phyloP scores from a whole-genome alignment of 371 early-diverging fungal genomes.

The Apophysomyces elegans region DNA sequence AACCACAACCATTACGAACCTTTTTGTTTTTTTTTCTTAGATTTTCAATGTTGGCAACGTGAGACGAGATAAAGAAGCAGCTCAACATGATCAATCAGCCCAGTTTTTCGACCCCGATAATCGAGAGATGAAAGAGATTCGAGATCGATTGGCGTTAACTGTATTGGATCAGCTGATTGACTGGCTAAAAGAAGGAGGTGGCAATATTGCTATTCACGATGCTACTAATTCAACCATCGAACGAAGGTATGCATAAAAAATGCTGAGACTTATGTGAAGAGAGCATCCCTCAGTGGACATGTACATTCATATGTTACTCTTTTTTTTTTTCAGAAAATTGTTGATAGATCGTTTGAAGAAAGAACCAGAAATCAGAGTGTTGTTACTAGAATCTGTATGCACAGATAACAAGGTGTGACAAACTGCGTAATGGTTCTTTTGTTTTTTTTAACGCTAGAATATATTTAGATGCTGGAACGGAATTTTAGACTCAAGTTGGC shows the following conservation, averaged over 20 bases:
- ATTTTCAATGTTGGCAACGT: slow-evolving; percentile 90
- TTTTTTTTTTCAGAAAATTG: slow-evolving; percentile 40
- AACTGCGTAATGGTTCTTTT: neutral
- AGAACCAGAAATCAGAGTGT: slow-evolving; percentile 58
- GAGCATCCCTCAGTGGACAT: too few species aligned
- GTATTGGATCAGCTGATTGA: slow-evolving; percentile 79
- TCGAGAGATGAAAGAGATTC: slow-evolving; percentile 62
- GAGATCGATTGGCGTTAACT: slow-evolving; percentile 79
- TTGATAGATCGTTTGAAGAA: slow-evolving; percentile 65
- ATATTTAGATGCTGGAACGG: slow-evolving; percentile 61
- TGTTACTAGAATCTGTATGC: slow-evolving; percentile 79
- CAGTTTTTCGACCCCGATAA: slow-evolving; percentile 84
- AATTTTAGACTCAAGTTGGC: slow-evolving; percentile 83
- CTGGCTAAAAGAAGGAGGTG: slow-evolving; percentile 74
- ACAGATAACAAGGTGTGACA: slow-evolving; percentile 56
- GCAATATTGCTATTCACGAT: slow-evolving; percentile 87
- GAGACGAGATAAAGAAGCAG: slow-evolving; percentile 60
- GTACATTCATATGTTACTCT: neutral
- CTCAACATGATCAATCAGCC: slow-evolving; percentile 56
- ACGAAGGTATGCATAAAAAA: slow-evolving; percentile 52
- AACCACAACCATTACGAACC: too few species aligned
- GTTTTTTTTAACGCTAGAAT: slow-evolving; percentile 1
- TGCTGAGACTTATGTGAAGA: too few species aligned
- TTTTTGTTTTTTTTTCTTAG: slow-evolving; percentile 28
- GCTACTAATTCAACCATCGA: slow-evolving; percentile 86